Percentiles rank a stretch among this genome's conserved stretches.
Conservation (phyloP, 495 filamentous ascomycete species). For the Xylaria venustula region DNA sequence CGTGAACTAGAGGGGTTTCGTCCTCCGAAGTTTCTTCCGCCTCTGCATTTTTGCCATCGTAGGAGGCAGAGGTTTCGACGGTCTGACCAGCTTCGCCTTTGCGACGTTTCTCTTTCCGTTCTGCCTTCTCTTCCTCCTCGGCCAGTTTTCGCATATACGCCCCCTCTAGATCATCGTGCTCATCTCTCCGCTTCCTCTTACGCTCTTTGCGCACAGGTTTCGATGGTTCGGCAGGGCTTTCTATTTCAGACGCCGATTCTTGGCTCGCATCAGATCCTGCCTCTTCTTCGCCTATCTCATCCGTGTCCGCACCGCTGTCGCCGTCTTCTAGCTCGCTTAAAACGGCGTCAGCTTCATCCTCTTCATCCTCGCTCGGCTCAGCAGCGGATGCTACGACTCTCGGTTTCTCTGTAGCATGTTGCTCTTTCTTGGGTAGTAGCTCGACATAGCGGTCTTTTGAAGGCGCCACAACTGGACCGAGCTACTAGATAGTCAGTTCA, state of each 20-base stretch:
- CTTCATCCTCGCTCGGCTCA: conserved; percentile 23
- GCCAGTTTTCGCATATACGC: conserved; percentile 75
- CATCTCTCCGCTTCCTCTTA: conserved; percentile 74
- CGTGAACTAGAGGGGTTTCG: conserved; percentile 43
- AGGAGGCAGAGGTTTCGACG: conserved; percentile 25
- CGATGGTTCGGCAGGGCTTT: conserved; percentile 12
- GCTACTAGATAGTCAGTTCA: conserved; percentile 43
- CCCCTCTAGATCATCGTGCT: conserved; percentile 75
- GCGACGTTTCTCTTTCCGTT: conserved; percentile 44
- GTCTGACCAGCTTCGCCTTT: conserved; percentile 37
- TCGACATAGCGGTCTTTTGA: conserved; percentile 52
- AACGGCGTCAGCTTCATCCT: conserved; percentile 38
- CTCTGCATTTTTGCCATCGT: conserved; percentile 28
- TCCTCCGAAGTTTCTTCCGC: conserved; percentile 7
- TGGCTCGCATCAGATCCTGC: conserved; percentile 24
- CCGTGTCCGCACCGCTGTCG: conserved; percentile 35
- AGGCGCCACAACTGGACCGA: conserved; percentile 63
- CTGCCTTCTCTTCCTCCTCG: conserved; percentile 46
- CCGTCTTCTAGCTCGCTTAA: conserved; percentile 42
- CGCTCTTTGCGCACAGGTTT: conserved; percentile 43
- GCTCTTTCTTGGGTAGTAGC: conserved; percentile 31
- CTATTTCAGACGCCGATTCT: conserved; percentile 35
- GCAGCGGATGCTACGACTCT: conserved; percentile 34
- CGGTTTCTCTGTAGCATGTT: conserved; percentile 18
- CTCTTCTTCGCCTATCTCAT: conserved; percentile 35